Evolutionary conservation across 1,139 yeast species (phyloP).

Genomic region (Yamadazyma blattariae): DNA sequence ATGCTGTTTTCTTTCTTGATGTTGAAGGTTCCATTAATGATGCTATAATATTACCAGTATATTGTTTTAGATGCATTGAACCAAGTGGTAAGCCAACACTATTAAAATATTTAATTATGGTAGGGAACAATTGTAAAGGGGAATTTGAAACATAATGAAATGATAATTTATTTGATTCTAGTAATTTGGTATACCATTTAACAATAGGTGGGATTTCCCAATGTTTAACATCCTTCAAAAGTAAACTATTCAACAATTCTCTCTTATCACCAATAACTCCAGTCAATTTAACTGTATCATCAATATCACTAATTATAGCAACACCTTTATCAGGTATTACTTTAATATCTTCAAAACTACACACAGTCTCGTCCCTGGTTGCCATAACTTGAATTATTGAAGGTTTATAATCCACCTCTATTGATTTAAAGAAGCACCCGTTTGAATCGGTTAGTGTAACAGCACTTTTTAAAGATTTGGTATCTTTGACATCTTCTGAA

Average conservation of each 20-base stretch:
- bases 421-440: constrained; percentile 54
- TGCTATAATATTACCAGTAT: constrained; percentile 73
- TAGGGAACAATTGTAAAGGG: constrained; percentile 83
- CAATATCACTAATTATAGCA: constrained; percentile 86
- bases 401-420: constrained; percentile 56
- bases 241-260: constrained; percentile 72
- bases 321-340: constrained; percentile 50
- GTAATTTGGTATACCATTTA: constrained; percentile 58
- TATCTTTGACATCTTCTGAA: constrained; percentile 27
- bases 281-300: constrained; percentile 87
- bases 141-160: constrained; percentile 94
- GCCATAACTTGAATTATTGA: constrained; percentile 44
- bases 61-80: constrained; percentile 83
- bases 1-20: constrained; percentile 68
- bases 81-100: constrained; percentile 63
- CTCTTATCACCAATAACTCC: constrained; percentile 89
- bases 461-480: constrained; percentile 20
- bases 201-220: constrained; percentile 76
- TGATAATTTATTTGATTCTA: constrained; percentile 39
- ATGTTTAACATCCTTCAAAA: constrained; percentile 59
- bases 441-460: constrained; percentile 49
- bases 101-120: constrained; percentile 58
- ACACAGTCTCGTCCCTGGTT: constrained; percentile 41
- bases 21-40: constrained; percentile 86
- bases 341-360: constrained; percentile 43